phyloP scores from a whole-genome alignment of 106 monocot genomes.

The Chionographis japonica region DNA sequence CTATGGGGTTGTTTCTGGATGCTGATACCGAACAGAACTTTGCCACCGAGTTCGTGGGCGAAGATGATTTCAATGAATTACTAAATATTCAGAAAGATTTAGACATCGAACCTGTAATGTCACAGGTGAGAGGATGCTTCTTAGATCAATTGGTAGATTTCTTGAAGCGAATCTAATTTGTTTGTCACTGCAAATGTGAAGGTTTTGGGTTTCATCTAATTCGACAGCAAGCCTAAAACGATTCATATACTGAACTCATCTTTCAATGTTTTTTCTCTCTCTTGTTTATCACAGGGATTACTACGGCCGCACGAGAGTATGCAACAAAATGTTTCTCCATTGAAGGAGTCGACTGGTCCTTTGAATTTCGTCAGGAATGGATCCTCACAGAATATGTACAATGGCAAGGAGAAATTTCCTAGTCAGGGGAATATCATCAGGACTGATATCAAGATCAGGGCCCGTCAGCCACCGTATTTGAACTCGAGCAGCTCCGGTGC shows the following conservation, averaged over 20 bases:
- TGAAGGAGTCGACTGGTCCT: neutral
- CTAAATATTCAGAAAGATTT: conserved; percentile 3
- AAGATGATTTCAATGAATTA: conserved; percentile 15
- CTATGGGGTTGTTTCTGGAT: neutral
- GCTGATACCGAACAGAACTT: conserved; percentile 7
- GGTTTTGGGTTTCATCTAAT: no score
- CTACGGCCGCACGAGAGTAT: no score
- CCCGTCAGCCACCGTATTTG: neutral
- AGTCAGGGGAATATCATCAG: neutral
- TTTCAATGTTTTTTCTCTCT: no score
- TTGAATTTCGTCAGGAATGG: neutral
- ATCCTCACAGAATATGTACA: neutral
- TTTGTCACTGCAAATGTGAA: no score
- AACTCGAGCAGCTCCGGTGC: neutral
- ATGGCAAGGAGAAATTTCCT: neutral
- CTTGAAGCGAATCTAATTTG: neutral
- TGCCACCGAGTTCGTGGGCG: conserved; percentile 19
- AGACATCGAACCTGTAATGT: neutral
- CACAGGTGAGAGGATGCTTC: conserved; percentile 4
- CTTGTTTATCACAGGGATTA: no score
- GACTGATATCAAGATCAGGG: conserved; percentile 7
- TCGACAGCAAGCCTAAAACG: no score
- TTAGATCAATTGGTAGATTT: neutral
- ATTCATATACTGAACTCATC: no score
- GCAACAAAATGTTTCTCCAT: neutral